A percentile compares a stretch with the other conserved stretches of the same genome.
These are phyloP conservation scores for Pholiota microspora DNA, from an alignment of 768 basidiomycete genomes.

Conservation along the genomic window DNA sequence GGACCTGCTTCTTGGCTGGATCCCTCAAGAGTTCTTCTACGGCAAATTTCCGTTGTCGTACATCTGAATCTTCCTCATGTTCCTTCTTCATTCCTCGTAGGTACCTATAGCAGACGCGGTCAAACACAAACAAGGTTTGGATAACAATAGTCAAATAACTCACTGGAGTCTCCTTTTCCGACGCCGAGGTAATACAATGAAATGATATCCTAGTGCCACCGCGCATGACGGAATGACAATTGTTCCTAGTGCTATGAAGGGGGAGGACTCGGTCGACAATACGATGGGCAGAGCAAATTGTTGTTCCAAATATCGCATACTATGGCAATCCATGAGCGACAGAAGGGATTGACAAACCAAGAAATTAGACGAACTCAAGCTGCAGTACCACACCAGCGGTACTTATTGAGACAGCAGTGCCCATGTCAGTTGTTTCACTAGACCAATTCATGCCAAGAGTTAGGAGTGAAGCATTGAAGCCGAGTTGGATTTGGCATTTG, in stretches of 20 bases:
- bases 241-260: slow-evolving; percentile 46
- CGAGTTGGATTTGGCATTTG: slow-evolving; percentile 47
- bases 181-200: slow-evolving; percentile 54
- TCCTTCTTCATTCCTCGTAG: slow-evolving; percentile 63
- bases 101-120: slow-evolving; percentile 40
- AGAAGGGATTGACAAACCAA: not conserved
- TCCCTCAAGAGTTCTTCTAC: slow-evolving; percentile 64
- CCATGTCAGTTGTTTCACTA: slow-evolving; percentile 39
- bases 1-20: slow-evolving; percentile 59
- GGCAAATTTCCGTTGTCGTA: slow-evolving; percentile 62
- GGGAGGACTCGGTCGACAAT: slow-evolving; percentile 48
- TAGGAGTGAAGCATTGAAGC: slow-evolving; percentile 42
- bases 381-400: slow-evolving; percentile 48
- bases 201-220: slow-evolving; percentile 52
- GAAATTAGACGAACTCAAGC: slow-evolving; percentile 43
- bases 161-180: slow-evolving; percentile 53
- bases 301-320: slow-evolving; percentile 57
- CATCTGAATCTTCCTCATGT: slow-evolving; percentile 62
- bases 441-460: slow-evolving; percentile 41
- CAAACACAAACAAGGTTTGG: not conserved
- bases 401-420: slow-evolving; percentile 42
- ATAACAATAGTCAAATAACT: slow-evolving; percentile 20
- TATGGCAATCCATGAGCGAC: slow-evolving; percentile 26
- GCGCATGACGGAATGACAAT: slow-evolving; percentile 55
- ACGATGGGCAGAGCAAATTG: slow-evolving; percentile 55